These are phyloP conservation scores for Hansenula lynferdii DNA, from an alignment of 1,139 yeast species.

Conservation along the genomic window DNA sequence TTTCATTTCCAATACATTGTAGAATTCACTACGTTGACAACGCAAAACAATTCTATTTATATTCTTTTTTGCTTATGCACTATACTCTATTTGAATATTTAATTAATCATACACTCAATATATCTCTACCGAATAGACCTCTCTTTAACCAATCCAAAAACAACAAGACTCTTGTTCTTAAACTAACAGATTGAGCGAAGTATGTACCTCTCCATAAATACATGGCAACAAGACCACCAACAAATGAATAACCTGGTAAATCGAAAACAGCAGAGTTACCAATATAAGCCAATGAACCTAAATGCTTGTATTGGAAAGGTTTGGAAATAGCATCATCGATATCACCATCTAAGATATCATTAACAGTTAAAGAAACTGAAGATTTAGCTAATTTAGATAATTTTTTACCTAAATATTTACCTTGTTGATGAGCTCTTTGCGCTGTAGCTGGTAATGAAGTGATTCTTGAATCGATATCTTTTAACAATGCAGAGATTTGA, in stretches of 20 bases:
- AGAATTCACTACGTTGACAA: too few relatives aligned
- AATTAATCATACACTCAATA: slow-evolving; percentile 26
- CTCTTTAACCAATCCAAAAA: slow-evolving; percentile 63
- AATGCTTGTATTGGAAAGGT: slow-evolving; percentile 53
- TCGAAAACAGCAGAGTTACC: slow-evolving; percentile 66
- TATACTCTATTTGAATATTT: neutral
- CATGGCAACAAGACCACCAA: slow-evolving; percentile 60
- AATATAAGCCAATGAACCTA: slow-evolving; percentile 59
- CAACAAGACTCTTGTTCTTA: slow-evolving; percentile 52
- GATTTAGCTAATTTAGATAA: slow-evolving; percentile 42
- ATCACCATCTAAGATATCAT: slow-evolving; percentile 42
- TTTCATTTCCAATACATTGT: too few relatives aligned
- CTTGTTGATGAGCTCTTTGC: slow-evolving; percentile 65
- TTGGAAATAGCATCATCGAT: slow-evolving; percentile 47
- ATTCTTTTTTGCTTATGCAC: neutral
- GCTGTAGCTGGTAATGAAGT: slow-evolving; percentile 68
- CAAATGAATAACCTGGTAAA: slow-evolving; percentile 48
- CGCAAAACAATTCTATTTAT: too few relatives aligned
- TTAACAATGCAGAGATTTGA: slow-evolving; percentile 42
- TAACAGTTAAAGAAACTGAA: slow-evolving; percentile 32
- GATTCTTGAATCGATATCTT: slow-evolving; percentile 52
- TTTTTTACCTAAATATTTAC: slow-evolving; percentile 53
- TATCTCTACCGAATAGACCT: slow-evolving; percentile 57
- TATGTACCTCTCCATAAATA: slow-evolving; percentile 64
- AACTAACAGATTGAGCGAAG: slow-evolving; percentile 57